Percentiles rank a stretch among this genome's conserved stretches.
Evolutionary conservation across 225 moss, liverwort and hornwort species (phyloP).

Genomic region (Straminergon stramineum): DNA sequence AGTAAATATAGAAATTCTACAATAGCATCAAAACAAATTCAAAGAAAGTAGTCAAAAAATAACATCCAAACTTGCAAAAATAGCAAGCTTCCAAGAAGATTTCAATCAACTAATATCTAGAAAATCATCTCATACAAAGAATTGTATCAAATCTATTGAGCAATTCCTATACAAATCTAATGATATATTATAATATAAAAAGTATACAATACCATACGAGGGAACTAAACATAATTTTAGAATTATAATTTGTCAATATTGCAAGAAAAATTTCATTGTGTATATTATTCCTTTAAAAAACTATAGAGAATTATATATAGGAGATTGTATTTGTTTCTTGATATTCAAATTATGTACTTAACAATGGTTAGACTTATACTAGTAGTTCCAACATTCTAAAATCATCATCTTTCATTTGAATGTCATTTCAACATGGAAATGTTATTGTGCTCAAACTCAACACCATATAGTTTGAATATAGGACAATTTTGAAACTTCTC

Average conservation of each 20-base stretch:
- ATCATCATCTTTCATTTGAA: background rate
- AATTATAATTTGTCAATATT: no score
- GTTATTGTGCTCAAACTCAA: background rate
- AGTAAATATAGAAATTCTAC: no score
- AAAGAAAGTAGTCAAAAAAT: no score
- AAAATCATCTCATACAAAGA: background rate
- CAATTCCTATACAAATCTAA: no score
- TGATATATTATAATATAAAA: no score
- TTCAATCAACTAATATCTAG: background rate
- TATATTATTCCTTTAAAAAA: background rate
- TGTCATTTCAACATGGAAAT: background rate
- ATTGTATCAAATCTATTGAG: background rate
- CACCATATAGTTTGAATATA: background rate
- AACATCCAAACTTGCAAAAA: no score
- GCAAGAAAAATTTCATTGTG: no score
- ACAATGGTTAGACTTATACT: background rate
- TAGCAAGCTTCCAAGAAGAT: fast-evolving
- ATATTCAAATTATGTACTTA: background rate
- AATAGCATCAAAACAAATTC: no score
- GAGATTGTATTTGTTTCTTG: background rate
- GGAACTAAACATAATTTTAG: no score
- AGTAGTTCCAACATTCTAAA: background rate
- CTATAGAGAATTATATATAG: background rate
- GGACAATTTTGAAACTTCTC: background rate
- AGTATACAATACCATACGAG: no score